Conservation (phyloP, 208 protist genomes). For the Entamoeba invadens region DNA sequence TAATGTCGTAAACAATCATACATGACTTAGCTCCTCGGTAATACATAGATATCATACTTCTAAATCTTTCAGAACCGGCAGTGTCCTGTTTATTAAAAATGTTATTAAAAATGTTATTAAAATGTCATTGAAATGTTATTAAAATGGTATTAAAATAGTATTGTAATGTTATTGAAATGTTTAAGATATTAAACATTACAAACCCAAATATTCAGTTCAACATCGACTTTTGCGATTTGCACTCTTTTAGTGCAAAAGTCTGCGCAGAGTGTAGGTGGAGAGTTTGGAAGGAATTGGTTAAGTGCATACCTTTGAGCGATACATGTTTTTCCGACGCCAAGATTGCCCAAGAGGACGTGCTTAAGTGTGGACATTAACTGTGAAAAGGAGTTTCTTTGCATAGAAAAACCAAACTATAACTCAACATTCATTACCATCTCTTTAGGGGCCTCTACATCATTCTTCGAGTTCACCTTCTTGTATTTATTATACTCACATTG, state of each 20-base stretch:
- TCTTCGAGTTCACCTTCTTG: not conserved
- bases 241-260: slow-evolving; percentile 45
- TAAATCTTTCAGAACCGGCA: slow-evolving; percentile 77
- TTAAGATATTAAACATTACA: not conserved
- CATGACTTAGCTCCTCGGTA: slow-evolving; percentile 90
- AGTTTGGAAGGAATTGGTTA: not conserved
- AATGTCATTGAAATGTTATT: too few species aligned
- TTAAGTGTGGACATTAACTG: not conserved
- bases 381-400: not conserved
- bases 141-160: too few species aligned
- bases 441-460: not conserved
- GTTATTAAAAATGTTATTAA: too few species aligned
- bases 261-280: slow-evolving; percentile 45
- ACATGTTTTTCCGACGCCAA: slow-evolving; percentile 8
- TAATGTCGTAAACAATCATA: slow-evolving; percentile 61
- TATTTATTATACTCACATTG: not conserved
- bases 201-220: slow-evolving; percentile 44
- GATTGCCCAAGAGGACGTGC: not conserved
- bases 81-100: too few species aligned
- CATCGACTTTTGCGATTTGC: slow-evolving; percentile 19
- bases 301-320: not conserved
- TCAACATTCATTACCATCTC: not conserved
- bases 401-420: not conserved
- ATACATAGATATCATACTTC: slow-evolving; percentile 86
- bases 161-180: not conserved